A percentile compares a stretch with the other conserved stretches of the same genome.
phyloP scores from a whole-genome alignment of 2,329 filamentous ascomycete genomes.

The Pseudogymnoascus sp. region DNA sequence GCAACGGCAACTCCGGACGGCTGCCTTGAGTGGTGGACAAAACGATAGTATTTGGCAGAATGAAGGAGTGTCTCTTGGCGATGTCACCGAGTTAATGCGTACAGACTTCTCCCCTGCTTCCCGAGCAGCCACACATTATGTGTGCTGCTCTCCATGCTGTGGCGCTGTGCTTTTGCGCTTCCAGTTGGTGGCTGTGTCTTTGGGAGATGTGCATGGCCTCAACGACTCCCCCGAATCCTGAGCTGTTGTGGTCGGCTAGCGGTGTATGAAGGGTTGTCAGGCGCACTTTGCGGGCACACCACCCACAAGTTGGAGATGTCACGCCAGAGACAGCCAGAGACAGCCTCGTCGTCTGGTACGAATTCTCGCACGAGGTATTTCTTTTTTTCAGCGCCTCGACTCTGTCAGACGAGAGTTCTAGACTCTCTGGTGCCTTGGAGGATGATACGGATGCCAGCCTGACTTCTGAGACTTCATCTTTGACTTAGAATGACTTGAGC shows the following conservation, averaged over 20 bases:
- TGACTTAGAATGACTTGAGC: neutral
- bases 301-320: neutral
- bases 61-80: neutral
- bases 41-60: neutral
- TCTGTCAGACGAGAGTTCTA: neutral
- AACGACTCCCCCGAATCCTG: neutral
- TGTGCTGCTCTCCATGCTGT: neutral
- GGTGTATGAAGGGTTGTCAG: neutral
- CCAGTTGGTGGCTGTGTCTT: conserved; percentile 3
- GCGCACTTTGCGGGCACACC: neutral
- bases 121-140: neutral
- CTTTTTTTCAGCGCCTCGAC: neutral
- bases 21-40: neutral
- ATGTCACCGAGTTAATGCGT: neutral
- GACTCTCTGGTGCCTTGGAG: neutral
- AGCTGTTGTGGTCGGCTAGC: neutral
- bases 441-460: neutral
- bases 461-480: neutral
- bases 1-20: neutral
- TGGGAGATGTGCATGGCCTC: neutral
- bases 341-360: conserved; percentile 7
- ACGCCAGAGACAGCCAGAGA: neutral
- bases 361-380: neutral
- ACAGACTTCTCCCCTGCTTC: neutral
- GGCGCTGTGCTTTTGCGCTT: neutral